These are phyloP conservation scores for Cucumis sativus DNA, from an alignment of 306 rosid species.

Conservation along the genomic window Cucumber_9930_V3 NC_026659.2:6995501-6996000, in stretches of 20 bases:
- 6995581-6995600: not conserved
- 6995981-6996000: not conserved
- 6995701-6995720: not conserved
- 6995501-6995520: not conserved
- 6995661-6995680: not conserved
- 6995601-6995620: not conserved
- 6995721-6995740: constrained; percentile 7
- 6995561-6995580: not conserved
- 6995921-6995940: not conserved
- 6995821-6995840: constrained; percentile 22
- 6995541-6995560: not conserved
- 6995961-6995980: not conserved
- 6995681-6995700: not conserved
- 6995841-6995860: constrained; percentile 21
- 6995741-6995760: not conserved
- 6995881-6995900: not conserved
- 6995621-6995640: not conserved
- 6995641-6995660: not conserved
- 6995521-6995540: not conserved
- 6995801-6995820: constrained; percentile 31
- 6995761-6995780: constrained; percentile 39
- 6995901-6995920: not conserved
- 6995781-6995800: constrained; percentile 31
- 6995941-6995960: not conserved
- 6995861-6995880: constrained; percentile 26